Conservation (phyloP, 495 filamentous ascomycete species). For the Xylaria longipes region DNA sequence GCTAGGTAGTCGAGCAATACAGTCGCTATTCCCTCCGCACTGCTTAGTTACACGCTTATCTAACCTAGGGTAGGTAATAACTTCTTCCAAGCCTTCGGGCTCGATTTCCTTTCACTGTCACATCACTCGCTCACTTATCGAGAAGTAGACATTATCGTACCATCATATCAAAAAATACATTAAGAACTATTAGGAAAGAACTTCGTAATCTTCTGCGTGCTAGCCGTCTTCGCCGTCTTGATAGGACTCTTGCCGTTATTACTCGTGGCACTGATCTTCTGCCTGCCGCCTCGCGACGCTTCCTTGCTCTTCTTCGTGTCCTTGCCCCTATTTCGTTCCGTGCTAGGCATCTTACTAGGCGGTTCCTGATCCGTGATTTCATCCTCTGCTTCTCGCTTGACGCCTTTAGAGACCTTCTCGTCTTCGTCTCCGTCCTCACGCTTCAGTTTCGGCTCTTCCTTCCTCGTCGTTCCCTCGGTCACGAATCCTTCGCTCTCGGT, state of each 20-base stretch:
- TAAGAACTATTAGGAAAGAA: constrained; percentile 73
- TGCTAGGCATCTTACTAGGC: constrained; percentile 52
- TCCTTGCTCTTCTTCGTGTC: constrained; percentile 26
- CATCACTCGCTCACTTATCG: neutral
- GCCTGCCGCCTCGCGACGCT: constrained; percentile 6
- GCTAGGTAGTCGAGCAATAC: neutral
- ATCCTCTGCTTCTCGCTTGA: constrained; percentile 64
- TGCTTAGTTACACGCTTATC: neutral
- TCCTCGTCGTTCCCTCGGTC: constrained; percentile 29
- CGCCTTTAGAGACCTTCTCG: constrained; percentile 37
- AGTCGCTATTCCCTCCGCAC: neutral
- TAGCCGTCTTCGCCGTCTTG: constrained; percentile 55
- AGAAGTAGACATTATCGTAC: neutral
- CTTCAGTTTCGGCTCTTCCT: constrained; percentile 8
- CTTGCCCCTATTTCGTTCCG: constrained; percentile 28
- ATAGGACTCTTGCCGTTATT: constrained; percentile 43
- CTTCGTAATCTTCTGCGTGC: constrained; percentile 81
- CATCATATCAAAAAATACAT: constrained; percentile 23
- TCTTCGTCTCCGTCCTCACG: constrained; percentile 28
- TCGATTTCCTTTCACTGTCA: neutral
- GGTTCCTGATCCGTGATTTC: constrained; percentile 46
- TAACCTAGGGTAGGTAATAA: neutral
- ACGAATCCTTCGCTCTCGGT: constrained; percentile 36
- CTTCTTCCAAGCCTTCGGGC: neutral
- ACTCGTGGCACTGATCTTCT: constrained; percentile 43